These are phyloP conservation scores for Rhodosporidiobolus sp. DNA, from an alignment of 768 basidiomycete species.

Conservation along the genomic window DNA sequence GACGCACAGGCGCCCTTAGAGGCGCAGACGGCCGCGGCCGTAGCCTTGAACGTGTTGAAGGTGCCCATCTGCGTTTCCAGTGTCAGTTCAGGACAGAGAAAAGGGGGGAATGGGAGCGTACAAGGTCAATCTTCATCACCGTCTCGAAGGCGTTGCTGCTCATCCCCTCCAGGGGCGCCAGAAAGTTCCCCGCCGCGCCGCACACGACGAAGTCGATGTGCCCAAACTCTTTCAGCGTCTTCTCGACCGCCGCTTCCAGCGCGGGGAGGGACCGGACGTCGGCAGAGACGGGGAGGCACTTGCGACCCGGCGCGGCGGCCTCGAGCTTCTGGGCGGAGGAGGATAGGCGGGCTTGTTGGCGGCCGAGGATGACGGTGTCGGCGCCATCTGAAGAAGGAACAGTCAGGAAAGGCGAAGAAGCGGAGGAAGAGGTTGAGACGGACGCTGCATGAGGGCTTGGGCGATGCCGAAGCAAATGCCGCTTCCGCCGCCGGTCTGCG, in stretches of 20 bases:
- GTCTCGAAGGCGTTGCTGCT: slow-evolving; percentile 75
- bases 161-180: slow-evolving; percentile 68
- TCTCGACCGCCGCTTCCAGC: slow-evolving; percentile 69
- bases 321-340: slow-evolving; percentile 69
- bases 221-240: slow-evolving; percentile 72
- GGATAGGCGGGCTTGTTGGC: slow-evolving; percentile 71
- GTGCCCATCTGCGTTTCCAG: slow-evolving; percentile 60
- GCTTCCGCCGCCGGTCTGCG: slow-evolving; percentile 74
- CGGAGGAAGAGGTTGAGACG: not conserved
- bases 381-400: slow-evolving; percentile 65
- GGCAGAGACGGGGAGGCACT: slow-evolving; percentile 68
- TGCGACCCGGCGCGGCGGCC: slow-evolving; percentile 59
- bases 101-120: slow-evolving; percentile 54
- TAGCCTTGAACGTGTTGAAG: slow-evolving; percentile 91
- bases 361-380: slow-evolving; percentile 73
- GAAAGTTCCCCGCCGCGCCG: slow-evolving; percentile 96
- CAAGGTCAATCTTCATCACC: slow-evolving; percentile 86
- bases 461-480: slow-evolving; percentile 91
- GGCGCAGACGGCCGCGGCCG: slow-evolving; percentile 66
- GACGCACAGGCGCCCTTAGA: slow-evolving; percentile 65
- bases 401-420: not conserved
- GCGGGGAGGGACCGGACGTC: slow-evolving; percentile 77
- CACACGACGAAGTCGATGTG: slow-evolving; percentile 93
- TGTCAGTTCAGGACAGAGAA: not conserved
- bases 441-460: slow-evolving; percentile 65